Evolutionary conservation across 2,329 filamentous ascomycete genomes (phyloP).

Genomic region (Emericellopsis atlantica): DNA sequence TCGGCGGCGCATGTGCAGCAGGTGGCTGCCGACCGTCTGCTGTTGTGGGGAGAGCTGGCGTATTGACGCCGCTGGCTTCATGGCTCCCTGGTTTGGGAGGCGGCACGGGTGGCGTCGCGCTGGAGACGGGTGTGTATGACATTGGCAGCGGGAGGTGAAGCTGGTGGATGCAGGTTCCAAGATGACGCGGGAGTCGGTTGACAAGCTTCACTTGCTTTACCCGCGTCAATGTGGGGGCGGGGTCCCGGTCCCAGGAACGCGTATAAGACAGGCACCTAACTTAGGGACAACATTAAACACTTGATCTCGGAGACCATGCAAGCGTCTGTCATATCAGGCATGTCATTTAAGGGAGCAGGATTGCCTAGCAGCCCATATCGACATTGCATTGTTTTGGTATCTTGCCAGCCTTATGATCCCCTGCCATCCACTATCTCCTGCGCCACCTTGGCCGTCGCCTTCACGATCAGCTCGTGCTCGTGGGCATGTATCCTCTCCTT

Average conservation of each 20-base stretch:
- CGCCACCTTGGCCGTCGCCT: conserved; percentile 47
- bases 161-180: no score
- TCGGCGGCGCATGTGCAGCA: conserved; percentile 7
- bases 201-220: not conserved
- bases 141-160: no score
- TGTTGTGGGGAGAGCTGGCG: conserved; percentile 44
- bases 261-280: no score
- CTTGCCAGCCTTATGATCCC: not conserved
- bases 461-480: conserved; percentile 70
- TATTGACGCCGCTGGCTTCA: conserved; percentile 54
- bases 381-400: not conserved
- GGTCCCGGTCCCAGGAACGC: not conserved
- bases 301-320: no score
- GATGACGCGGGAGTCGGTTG: not conserved
- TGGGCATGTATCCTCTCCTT: conserved; percentile 61
- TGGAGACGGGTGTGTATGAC: conserved; percentile 9
- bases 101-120: conserved; percentile 45
- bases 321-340: not conserved
- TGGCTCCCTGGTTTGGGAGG: conserved; percentile 62
- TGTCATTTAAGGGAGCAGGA: no score
- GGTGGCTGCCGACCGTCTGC: conserved; percentile 25
- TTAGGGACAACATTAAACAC: no score
- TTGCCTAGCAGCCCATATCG: no score
- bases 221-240: not conserved
- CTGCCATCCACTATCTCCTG: conserved; percentile 19